Conservation (phyloP, 164 flowering plant species). For the Vitis amurensis region DNA sequence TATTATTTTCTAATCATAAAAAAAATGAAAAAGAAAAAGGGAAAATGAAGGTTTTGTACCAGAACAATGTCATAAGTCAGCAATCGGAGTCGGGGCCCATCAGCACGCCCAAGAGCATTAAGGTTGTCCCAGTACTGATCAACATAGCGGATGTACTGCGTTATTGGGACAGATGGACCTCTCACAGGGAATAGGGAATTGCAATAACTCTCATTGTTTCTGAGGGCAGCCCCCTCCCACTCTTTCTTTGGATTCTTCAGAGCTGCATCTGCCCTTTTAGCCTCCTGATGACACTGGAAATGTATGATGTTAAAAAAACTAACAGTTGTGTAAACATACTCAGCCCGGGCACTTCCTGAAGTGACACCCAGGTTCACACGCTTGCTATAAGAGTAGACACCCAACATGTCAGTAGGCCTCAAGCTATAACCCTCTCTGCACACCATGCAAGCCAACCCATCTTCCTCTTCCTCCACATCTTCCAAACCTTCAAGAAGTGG, state of each 20-base stretch:
- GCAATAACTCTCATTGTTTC: conserved; percentile 96
- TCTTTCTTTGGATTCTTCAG: conserved; percentile 94
- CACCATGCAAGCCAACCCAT: conserved; percentile 98
- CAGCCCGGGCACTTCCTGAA: conserved; percentile 88
- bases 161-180: conserved; percentile 82
- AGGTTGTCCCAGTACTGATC: conserved; percentile 98
- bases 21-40: background rate
- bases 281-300: conserved; percentile 98
- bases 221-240: conserved; percentile 97
- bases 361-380: conserved; percentile 82
- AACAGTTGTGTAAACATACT: conserved; percentile 96
- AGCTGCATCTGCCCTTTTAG: conserved; percentile 96
- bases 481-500: conserved; percentile 90
- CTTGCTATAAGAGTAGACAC: conserved; percentile 93
- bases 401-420: conserved; percentile 87
- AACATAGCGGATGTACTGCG: conserved; percentile 77
- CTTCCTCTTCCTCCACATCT: conserved; percentile 94
- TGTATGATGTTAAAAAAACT: conserved; percentile 98
- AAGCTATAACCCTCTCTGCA: conserved; percentile 98
- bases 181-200: conserved; percentile 91
- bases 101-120: conserved; percentile 92
- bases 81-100: conserved; percentile 88
- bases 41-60: conserved; percentile 42
- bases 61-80: conserved; percentile 94
- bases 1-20: background rate